Percentiles rank a stretch among this genome's conserved stretches.
phyloP scores from a whole-genome alignment of 2,329 filamentous ascomycete species.

The Trichoderma sp. region DNA sequence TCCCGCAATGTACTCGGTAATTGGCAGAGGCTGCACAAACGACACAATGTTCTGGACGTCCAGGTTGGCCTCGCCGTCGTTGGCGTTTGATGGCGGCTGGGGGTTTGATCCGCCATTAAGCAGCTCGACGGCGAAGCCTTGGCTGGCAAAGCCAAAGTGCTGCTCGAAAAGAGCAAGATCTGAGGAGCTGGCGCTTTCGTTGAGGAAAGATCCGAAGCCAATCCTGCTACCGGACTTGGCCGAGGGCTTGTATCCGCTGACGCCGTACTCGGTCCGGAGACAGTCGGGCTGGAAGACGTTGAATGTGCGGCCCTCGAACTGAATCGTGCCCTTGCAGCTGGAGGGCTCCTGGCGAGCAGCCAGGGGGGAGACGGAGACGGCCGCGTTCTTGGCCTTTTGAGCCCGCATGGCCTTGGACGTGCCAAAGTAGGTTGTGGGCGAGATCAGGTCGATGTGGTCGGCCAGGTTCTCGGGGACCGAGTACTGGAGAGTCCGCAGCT shows the following conservation, averaged over 20 bases:
- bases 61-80: conserved; percentile 30
- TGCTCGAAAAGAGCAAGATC: conserved; percentile 27
- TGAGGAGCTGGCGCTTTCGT: conserved; percentile 23
- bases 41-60: conserved; percentile 30
- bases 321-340: conserved; percentile 17
- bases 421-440: conserved; percentile 30
- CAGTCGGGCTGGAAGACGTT: conserved; percentile 27
- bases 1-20: conserved; percentile 23
- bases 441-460: conserved; percentile 30
- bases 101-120: conserved; percentile 21
- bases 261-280: conserved; percentile 29
- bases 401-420: conserved; percentile 20
- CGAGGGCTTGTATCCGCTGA: conserved; percentile 29
- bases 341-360: conserved; percentile 2
- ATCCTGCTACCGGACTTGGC: conserved; percentile 27
- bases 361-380: not conserved
- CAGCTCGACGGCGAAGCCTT: conserved; percentile 28
- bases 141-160: conserved; percentile 16
- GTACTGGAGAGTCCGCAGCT: conserved; percentile 31
- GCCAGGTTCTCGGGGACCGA: conserved; percentile 30
- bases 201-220: conserved; percentile 29
- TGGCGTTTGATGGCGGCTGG: conserved; percentile 2
- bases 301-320: conserved; percentile 4
- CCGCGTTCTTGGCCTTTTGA: not conserved
- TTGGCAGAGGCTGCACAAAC: conserved; percentile 29